These are phyloP conservation scores for Nepenthes gracilis DNA, from an alignment of 148 eudicot species.

Conservation along the genomic window DNA sequence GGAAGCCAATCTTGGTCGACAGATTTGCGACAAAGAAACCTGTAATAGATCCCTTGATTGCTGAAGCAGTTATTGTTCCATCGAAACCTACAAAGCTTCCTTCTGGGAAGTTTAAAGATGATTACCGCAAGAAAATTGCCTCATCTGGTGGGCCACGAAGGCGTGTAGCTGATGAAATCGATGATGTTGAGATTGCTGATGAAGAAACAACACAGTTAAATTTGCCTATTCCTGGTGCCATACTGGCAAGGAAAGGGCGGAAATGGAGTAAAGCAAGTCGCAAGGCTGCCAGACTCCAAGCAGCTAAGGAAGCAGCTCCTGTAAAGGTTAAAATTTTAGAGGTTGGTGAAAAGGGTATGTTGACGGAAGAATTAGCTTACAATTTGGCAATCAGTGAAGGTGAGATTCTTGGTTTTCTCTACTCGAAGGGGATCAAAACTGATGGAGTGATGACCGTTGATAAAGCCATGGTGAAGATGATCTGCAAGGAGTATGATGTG, in stretches of 20 bases:
- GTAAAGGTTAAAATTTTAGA: constrained; percentile 81
- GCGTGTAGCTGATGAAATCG: constrained; percentile 27
- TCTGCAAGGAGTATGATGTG: constrained; percentile 72
- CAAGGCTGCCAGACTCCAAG: constrained; percentile 84
- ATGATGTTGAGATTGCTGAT: constrained; percentile 33
- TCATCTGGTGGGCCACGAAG: constrained; percentile 54
- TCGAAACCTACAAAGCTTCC: constrained; percentile 54
- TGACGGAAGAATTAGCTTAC: constrained; percentile 67
- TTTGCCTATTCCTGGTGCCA: constrained; percentile 53
- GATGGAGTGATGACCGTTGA: constrained; percentile 79
- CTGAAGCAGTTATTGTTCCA: constrained; percentile 69
- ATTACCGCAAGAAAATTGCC: constrained; percentile 51
- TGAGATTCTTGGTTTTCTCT: constrained; percentile 73
- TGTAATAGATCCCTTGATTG: constrained; percentile 51
- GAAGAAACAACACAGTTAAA: constrained; percentile 68
- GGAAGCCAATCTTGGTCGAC: constrained; percentile 80
- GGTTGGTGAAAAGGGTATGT: constrained; percentile 85
- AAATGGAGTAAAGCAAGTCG: constrained; percentile 94
- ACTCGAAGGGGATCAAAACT: constrained; percentile 71
- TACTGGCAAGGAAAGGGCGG: constrained; percentile 59
- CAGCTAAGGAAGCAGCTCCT: constrained; percentile 89
- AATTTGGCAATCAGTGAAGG: constrained; percentile 94
- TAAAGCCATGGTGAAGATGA: constrained; percentile 87
- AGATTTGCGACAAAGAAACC: constrained; percentile 74
- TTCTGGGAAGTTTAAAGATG: constrained; percentile 54